A percentile compares a stretch with the other conserved stretches of the same genome.
Evolutionary conservation across 495 filamentous ascomycete genomes (phyloP).

Genomic region (Bryoglossum gracile): DNA sequence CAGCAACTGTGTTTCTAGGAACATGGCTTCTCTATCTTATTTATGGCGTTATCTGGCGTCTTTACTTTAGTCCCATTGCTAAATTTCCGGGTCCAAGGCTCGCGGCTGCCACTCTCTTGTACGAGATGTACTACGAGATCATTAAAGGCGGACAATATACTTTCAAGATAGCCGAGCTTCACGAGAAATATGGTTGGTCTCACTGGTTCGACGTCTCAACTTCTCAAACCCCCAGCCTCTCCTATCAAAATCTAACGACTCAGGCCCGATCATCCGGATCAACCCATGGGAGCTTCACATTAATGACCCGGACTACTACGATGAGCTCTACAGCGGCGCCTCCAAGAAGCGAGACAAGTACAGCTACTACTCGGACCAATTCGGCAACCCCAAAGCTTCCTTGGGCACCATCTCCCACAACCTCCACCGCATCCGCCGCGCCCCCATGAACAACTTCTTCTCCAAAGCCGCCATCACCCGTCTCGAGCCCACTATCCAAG

Average conservation of each 20-base stretch:
- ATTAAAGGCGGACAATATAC: slow-evolving; percentile 17
- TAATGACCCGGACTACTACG: slow-evolving; percentile 43
- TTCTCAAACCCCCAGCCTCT: background rate
- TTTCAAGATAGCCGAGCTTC: slow-evolving; percentile 23
- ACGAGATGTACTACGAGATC: slow-evolving; percentile 22
- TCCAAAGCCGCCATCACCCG: slow-evolving; percentile 36
- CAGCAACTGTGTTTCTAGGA: background rate
- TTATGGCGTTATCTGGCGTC: slow-evolving; percentile 11
- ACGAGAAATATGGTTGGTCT: slow-evolving; percentile 27
- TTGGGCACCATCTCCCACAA: slow-evolving; percentile 40
- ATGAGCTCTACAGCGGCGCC: slow-evolving; percentile 34
- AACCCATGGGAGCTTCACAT: slow-evolving; percentile 49
- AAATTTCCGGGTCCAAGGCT: slow-evolving; percentile 40
- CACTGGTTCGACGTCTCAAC: too few species aligned
- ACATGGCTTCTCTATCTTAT: background rate
- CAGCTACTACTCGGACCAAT: background rate
- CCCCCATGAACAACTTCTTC: slow-evolving; percentile 37
- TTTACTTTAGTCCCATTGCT: slow-evolving; percentile 37
- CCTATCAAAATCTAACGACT: background rate
- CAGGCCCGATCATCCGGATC: slow-evolving; percentile 48
- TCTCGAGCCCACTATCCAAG: slow-evolving; percentile 38
- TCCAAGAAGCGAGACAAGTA: background rate
- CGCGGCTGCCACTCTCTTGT: slow-evolving; percentile 37
- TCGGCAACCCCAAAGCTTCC: slow-evolving; percentile 19
- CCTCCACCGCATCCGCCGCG: slow-evolving; percentile 31